A percentile compares a stretch with the other conserved stretches of the same genome.
Conservation (phyloP, 805 yeast genomes). For the Candida argentea region DNA sequence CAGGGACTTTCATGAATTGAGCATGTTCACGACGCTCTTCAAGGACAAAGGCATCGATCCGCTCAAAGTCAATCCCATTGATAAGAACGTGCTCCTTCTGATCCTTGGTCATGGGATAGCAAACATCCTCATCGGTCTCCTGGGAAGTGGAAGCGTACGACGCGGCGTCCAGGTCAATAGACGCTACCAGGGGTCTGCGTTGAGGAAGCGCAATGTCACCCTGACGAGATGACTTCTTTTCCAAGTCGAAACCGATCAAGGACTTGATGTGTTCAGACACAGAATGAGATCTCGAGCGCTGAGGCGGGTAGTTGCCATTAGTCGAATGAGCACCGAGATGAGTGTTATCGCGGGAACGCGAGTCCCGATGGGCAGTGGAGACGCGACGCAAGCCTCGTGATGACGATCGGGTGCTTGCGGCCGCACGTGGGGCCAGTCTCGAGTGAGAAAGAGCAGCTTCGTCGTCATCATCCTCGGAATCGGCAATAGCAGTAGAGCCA, state of each 20-base stretch:
- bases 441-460: too few species aligned
- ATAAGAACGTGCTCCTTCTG: conserved; percentile 46
- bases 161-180: conserved; percentile 53
- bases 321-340: conserved; percentile 7
- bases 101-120: conserved; percentile 97
- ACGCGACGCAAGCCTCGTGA: too few species aligned
- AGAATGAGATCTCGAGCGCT: conserved; percentile 12
- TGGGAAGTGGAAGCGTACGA: conserved; percentile 74
- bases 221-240: too few species aligned
- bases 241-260: conserved; percentile 14
- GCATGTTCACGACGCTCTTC: conserved; percentile 35
- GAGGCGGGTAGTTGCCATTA: too few species aligned
- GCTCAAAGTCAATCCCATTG: conserved; percentile 85
- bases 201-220: too few species aligned
- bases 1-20: neutral
- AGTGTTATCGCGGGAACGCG: conserved; percentile 5
- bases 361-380: too few species aligned
- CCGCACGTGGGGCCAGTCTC: too few species aligned
- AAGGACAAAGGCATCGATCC: conserved; percentile 70
- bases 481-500: conserved; percentile 5
- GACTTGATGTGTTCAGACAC: conserved; percentile 19
- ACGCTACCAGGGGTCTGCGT: conserved; percentile 24
- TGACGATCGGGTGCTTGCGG: too few species aligned
- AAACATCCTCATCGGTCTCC: conserved; percentile 95
- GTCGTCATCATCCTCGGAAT: conserved; percentile 10